Percentiles rank a stretch among this genome's conserved stretches.
These are phyloP conservation scores for Leucocoprinus sp. DNA, from an alignment of 768 basidiomycete genomes.

Conservation along the genomic window DNA sequence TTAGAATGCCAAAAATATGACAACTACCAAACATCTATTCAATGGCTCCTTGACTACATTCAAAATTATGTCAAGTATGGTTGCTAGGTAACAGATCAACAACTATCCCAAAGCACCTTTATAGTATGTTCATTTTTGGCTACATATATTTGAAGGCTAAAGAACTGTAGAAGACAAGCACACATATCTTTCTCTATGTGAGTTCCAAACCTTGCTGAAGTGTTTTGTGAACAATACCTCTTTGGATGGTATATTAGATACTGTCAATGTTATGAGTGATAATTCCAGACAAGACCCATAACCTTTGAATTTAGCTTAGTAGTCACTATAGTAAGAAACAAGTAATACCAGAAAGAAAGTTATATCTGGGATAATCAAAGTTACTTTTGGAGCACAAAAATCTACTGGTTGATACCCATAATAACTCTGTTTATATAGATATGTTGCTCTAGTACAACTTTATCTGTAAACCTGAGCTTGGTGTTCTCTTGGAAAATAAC, in stretches of 20 bases:
- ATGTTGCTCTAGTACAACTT: too few relatives aligned
- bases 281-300: constrained; percentile 70
- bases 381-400: too few relatives aligned
- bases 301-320: too few relatives aligned
- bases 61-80: constrained; percentile 57
- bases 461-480: too few relatives aligned
- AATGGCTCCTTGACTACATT: constrained; percentile 60
- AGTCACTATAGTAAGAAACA: too few relatives aligned
- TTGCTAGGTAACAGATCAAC: constrained; percentile 18
- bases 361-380: too few relatives aligned
- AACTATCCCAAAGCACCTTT: constrained; percentile 15
- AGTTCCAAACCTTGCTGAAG: constrained; percentile 79
- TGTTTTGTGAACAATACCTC: constrained; percentile 77
- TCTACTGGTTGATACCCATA: too few relatives aligned
- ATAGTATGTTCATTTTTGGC: constrained; percentile 18
- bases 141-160: neutral
- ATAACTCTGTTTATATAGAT: too few relatives aligned
- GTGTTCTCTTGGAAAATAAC: too few relatives aligned
- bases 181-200: constrained; percentile 45
- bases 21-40: constrained; percentile 76
- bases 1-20: constrained; percentile 89
- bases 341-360: too few relatives aligned
- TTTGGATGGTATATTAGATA: constrained; percentile 60
- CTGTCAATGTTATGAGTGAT: constrained; percentile 61
- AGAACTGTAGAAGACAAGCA: constrained; percentile 34